Conservation (phyloP, 495 filamentous ascomycete species). For the Daldinia concentrica region DNA sequence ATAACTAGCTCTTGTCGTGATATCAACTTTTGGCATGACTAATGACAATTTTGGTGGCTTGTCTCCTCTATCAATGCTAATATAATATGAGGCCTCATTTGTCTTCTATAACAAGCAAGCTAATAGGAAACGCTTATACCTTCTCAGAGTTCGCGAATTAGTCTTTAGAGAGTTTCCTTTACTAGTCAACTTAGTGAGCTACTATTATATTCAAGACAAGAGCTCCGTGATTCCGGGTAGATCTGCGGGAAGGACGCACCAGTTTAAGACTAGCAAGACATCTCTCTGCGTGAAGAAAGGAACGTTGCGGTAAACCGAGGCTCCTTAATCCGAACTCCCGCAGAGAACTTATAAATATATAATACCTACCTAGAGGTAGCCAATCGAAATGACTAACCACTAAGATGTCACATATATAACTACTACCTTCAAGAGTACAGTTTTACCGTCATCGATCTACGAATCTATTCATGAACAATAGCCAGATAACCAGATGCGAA, state of each 20-base stretch:
- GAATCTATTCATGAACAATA: not conserved
- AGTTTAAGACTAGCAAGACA: conserved; percentile 13
- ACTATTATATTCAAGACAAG: conserved; percentile 25
- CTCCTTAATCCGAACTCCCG: not conserved
- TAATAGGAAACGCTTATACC: not conserved
- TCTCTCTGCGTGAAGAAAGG: conserved; percentile 25
- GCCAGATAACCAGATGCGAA: not conserved
- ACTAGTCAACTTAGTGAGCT: not conserved
- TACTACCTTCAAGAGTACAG: not conserved
- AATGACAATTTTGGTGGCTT: not conserved
- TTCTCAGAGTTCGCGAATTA: not conserved
- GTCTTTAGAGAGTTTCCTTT: conserved; percentile 25
- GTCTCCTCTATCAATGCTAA: not conserved
- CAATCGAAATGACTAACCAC: not conserved
- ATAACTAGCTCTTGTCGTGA: not conserved
- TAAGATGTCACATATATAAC: not conserved
- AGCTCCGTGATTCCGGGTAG: conserved; percentile 9
- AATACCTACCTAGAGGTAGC: conserved; percentile 1
- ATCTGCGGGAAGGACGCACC: conserved; percentile 1
- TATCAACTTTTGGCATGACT: not conserved
- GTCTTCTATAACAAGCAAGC: not conserved
- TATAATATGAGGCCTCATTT: not conserved
- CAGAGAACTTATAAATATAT: conserved; percentile 19
- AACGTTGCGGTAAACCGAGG: conserved; percentile 1
- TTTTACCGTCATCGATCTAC: not conserved